Evolutionary conservation across 495 filamentous ascomycete species (phyloP), one percentile per base, ranked within the genome.

Genomic region (Filosporella fistucella): DNA sequence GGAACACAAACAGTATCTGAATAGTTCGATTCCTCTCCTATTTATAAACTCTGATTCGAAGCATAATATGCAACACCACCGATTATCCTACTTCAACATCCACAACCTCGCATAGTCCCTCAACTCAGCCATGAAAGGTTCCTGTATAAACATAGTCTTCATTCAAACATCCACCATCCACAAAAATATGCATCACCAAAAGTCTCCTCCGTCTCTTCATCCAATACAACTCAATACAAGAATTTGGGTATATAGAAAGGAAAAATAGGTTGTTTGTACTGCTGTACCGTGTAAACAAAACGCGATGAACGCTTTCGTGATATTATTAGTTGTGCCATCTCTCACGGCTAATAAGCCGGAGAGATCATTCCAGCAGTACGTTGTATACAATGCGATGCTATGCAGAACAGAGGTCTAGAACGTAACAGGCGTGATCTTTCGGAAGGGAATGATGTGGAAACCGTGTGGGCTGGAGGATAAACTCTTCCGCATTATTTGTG

Each of bases 161-260:
- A 28, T 22, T 23, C 35, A 49, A 43, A 24, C 50, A 25, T 47
- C 25, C 35, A 40, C 12, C 26, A 26, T 23, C 36, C 22, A 26
- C 36, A 36, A 52, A 40, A 46, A 52, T 30, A 16, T 29, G 14
- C 9, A 41, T 33, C 25, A 29, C 14, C 42, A 41, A 26, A 30
- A 23, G 22, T 28, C 26, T 14, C 52, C 23, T 21, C 32, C 37
- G 21, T 42, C 47, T 22, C 36, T 41, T 43, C 47, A 23, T 47
- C 40, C 47, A 43, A 50, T 22, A 37, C 57, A 58, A 56, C 32
- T 52, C 51, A 34, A 52, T 52, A 55, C 44, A 55, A 59, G 40
- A 55, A 59, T 45, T 44, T 39, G 56, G 56, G 56, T 55, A 55
- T 55, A 55, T 52, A 53, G 46, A 56, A 59, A 50, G 20, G 41